Conservation (phyloP, 2,329 filamentous ascomycete genomes). For the Phaeosphaeria sp. region DNA sequence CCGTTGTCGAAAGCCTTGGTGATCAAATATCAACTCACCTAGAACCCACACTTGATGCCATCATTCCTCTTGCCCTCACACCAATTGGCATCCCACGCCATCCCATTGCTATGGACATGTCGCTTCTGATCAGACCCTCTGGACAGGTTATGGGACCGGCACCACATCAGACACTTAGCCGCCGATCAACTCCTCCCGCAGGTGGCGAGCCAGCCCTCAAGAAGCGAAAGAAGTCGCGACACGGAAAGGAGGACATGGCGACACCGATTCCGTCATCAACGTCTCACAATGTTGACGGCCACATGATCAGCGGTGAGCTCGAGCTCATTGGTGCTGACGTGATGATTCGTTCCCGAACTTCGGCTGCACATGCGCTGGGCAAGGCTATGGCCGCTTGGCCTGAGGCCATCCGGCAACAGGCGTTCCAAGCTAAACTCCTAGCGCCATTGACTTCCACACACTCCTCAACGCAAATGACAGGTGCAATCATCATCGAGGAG, state of each 20-base stretch:
- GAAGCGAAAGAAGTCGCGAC: constrained; percentile 82
- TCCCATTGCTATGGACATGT: constrained; percentile 88
- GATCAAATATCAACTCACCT: constrained; percentile 76
- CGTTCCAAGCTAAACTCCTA: constrained; percentile 70
- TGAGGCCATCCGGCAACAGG: constrained; percentile 61
- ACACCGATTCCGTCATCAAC: constrained; percentile 64
- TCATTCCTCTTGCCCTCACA: constrained; percentile 84
- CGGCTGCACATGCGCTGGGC: constrained; percentile 84
- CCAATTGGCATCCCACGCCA: constrained; percentile 91
- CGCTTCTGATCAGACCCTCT: constrained; percentile 91
- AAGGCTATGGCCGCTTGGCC: constrained; percentile 81
- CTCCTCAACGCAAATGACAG: constrained; percentile 84
- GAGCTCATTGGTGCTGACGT: constrained; percentile 91
- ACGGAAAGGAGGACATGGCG: constrained; percentile 65
- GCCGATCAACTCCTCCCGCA: constrained; percentile 41
- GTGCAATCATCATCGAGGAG: constrained; percentile 86
- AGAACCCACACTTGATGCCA: constrained; percentile 74
- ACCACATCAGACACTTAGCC: constrained; percentile 27
- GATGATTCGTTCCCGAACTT: constrained; percentile 87
- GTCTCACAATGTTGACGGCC: constrained; percentile 89
- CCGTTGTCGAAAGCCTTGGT: constrained; percentile 73
- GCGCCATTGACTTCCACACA: constrained; percentile 73
- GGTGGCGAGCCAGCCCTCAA: constrained; percentile 68
- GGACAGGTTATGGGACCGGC: constrained; percentile 77
- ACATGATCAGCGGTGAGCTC: constrained; percentile 96